Conservation (phyloP, 805 yeast genomes). For the Isabelozyma heimii region DNA sequence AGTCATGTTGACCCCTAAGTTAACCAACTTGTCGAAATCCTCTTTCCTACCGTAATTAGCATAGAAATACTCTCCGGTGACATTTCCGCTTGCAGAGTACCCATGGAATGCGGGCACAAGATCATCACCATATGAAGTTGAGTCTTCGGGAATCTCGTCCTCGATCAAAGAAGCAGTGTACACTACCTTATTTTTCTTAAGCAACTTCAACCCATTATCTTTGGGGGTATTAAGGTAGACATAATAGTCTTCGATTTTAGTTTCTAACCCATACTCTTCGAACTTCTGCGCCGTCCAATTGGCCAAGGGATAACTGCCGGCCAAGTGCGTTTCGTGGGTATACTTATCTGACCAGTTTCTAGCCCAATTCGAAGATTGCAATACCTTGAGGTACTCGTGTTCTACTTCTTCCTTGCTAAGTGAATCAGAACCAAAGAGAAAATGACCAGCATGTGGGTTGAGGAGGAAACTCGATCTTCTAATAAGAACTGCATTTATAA, state of each 20-base stretch:
- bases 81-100: slow-evolving; percentile 64
- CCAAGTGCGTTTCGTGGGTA: slow-evolving; percentile 41
- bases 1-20: slow-evolving; percentile 40
- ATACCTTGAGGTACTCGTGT: neutral
- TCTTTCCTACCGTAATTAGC: slow-evolving; percentile 58
- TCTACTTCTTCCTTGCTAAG: neutral
- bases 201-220: slow-evolving; percentile 39
- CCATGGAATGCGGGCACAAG: slow-evolving; percentile 54
- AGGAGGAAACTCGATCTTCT: neutral
- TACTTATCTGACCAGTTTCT: slow-evolving; percentile 41
- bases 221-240: slow-evolving; percentile 53
- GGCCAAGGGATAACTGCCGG: slow-evolving; percentile 43
- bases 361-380: slow-evolving; percentile 27
- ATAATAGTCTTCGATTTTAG: slow-evolving; percentile 54
- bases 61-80: slow-evolving; percentile 52
- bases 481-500: neutral
- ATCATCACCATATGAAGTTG: slow-evolving; percentile 35
- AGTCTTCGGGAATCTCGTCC: slow-evolving; percentile 41
- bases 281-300: slow-evolving; percentile 52
- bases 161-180: slow-evolving; percentile 53
- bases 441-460: neutral
- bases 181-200: slow-evolving; percentile 29
- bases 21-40: slow-evolving; percentile 48
- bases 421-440: neutral
- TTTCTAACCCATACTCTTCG: slow-evolving; percentile 48